Base-by-base conservation (phyloP, 768 basidiomycete genomes). In the Cyathus striatus region DNA sequence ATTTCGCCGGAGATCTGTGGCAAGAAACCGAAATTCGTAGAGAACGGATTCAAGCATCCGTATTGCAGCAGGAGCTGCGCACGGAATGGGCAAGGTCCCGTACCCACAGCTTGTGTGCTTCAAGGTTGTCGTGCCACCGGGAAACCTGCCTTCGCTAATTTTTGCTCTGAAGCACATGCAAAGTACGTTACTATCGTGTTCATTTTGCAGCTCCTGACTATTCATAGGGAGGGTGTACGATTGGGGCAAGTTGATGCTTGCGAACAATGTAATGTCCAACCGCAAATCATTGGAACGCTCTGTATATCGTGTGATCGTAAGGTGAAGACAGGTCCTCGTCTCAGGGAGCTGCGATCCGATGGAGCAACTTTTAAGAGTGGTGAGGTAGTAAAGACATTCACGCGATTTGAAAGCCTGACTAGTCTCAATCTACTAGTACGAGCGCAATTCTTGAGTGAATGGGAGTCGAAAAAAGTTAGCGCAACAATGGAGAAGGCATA, bases 11-110 rank as follows among this genome's bases (percentile, higher is more conserved):
- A 83, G 81, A 69, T 70, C 44, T 83, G 81, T 59, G 73, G 76
- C 12, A 65, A 65, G 45, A 80, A 72, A 56, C 78, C 79, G 12
- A 83, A 78, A 64, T 82, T 73, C 55, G 59, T 78, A n/a, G 81
- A 81, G 50, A 70, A 74, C 46, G 81, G 81, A 14, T 59, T 66
- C 47, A 68, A 68, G 48, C 79, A 82, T 51, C 69, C 73, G 23
- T 83, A 75, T 55, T 83, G 81, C 52, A 70, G 81, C 50, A 76
- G 69, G 49, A 78, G 72, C 39, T 83, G 81, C 54, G 81, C 81
- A 42, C 66, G 76, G 36, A 70, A 61, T 47, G 69, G 64, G 32
- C 60, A 65, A 45, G 66, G 61, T 32, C 51, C 61, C 32, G 65
- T 55, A 45, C 62, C 68, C 16, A 56, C 59, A 14, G 63, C 65